Percentiles rank a stretch among this genome's conserved stretches.
Conservation (phyloP, 805 yeast genomes). For the Candida nanaspora region DNA sequence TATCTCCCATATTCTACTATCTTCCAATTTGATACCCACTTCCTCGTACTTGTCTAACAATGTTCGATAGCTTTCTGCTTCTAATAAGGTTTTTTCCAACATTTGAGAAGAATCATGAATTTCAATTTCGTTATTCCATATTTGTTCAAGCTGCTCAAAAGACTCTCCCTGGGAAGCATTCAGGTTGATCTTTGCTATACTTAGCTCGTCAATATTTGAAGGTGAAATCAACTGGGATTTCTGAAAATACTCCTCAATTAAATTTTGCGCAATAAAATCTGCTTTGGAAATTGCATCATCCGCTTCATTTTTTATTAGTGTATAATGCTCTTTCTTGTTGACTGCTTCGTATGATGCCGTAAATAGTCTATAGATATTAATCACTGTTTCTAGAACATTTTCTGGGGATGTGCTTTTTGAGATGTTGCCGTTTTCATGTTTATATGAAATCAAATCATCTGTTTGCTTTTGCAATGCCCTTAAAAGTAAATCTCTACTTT, state of each 20-base stretch:
- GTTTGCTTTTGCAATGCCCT: slow-evolving; percentile 21
- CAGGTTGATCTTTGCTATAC: slow-evolving; percentile 21
- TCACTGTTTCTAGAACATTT: slow-evolving; percentile 19
- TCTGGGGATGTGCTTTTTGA: too few species aligned
- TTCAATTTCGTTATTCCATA: slow-evolving; percentile 28
- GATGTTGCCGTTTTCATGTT: too few species aligned
- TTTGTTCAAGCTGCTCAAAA: slow-evolving; percentile 18
- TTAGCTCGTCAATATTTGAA: slow-evolving; percentile 24
- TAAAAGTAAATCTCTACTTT: slow-evolving; percentile 16
- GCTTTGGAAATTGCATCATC: slow-evolving; percentile 7
- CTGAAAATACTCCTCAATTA: not conserved
- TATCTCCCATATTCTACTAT: slow-evolving; percentile 30
- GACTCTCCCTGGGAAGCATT: slow-evolving; percentile 22
- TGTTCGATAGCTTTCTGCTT: slow-evolving; percentile 37
- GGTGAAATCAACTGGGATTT: not conserved
- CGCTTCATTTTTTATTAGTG: not conserved
- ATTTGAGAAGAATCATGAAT: slow-evolving; percentile 20
- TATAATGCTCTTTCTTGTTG: slow-evolving; percentile 1
- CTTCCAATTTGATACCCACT: slow-evolving; percentile 4
- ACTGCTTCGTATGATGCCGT: slow-evolving; percentile 21
- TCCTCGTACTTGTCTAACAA: slow-evolving; percentile 29
- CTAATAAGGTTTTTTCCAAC: slow-evolving; percentile 31
- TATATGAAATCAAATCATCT: slow-evolving; percentile 10
- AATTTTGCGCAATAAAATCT: slow-evolving; percentile 4
- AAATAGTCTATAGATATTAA: slow-evolving; percentile 19